Evolutionary conservation across 1,284 basidiomycete genomes (phyloP).

Genomic region (Boletus nobilissimus): DNA sequence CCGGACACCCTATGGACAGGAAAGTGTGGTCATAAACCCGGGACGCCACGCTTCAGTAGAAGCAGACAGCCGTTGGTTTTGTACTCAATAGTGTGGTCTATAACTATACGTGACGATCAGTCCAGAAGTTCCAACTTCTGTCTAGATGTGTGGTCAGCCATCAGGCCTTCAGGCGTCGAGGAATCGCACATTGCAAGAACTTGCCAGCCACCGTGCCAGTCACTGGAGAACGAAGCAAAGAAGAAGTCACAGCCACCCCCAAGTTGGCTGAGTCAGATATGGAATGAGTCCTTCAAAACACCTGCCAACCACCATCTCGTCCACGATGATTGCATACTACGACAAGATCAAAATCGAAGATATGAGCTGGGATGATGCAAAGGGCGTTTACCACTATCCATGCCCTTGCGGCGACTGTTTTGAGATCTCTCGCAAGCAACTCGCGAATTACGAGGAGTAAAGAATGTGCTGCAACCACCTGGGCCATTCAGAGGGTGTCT

Average conservation of each 20-base stretch:
- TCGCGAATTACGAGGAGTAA: constrained; percentile 94
- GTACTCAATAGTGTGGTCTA: not conserved
- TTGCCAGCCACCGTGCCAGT: too few species aligned
- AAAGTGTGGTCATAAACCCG: not conserved
- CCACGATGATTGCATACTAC: constrained; percentile 81
- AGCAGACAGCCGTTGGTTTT: not conserved
- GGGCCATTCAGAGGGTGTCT: too few species aligned
- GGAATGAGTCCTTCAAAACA: too few species aligned
- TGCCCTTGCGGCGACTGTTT: constrained; percentile 99
- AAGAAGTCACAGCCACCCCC: too few species aligned
- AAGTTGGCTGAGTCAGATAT: constrained; percentile 10
- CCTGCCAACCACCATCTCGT: not conserved
- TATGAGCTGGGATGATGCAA: constrained; percentile 90
- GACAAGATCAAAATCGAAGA: constrained; percentile 97
- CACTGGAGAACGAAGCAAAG: too few species aligned
- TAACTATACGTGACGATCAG: too few species aligned
- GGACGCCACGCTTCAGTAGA: not conserved
- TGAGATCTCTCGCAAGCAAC: constrained; percentile 91
- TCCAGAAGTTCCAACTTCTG: too few species aligned
- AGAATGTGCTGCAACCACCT: too few species aligned
- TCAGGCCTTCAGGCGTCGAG: too few species aligned
- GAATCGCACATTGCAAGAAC: too few species aligned
- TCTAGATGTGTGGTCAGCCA: too few species aligned
- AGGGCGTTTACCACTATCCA: constrained; percentile 92
- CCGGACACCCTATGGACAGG: not conserved